A percentile compares a stretch with the other conserved stretches of the same genome.
These are phyloP conservation scores for Boechera divaricarpa DNA, from an alignment of 345 rosid species.

Conservation along the genomic window DNA sequence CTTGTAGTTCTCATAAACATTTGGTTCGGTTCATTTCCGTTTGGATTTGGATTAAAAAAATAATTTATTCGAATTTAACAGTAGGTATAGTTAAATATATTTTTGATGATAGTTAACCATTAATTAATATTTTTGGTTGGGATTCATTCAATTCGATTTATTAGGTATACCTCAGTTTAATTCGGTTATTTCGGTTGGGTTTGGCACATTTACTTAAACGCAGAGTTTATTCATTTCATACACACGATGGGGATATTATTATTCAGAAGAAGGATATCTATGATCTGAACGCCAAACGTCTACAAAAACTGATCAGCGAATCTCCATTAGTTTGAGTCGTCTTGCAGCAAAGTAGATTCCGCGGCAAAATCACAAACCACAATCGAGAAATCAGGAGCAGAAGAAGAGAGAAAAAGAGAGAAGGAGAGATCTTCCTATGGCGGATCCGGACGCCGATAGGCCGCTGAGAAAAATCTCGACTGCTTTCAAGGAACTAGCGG, in stretches of 20 bases:
- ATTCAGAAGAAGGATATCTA: constrained; percentile 25
- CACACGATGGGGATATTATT: neutral
- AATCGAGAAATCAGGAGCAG: constrained; percentile 10
- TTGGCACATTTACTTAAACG: neutral
- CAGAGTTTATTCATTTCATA: neutral
- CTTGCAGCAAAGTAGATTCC: constrained; percentile 40
- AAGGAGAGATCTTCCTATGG: constrained; percentile 45
- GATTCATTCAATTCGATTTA: too few relatives aligned
- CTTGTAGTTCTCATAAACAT: too few relatives aligned
- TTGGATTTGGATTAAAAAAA: too few relatives aligned
- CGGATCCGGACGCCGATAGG: constrained; percentile 50
- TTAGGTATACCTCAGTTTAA: neutral
- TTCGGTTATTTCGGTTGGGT: neutral
- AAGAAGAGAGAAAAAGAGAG: constrained; percentile 1
- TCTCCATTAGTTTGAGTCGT: constrained; percentile 12
- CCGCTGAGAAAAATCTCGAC: constrained; percentile 66
- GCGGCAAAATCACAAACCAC: constrained; percentile 37
- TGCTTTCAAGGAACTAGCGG: constrained; percentile 69
- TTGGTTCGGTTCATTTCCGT: too few relatives aligned
- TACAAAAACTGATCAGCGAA: constrained; percentile 28
- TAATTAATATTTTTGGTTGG: too few relatives aligned
- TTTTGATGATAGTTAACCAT: too few relatives aligned
- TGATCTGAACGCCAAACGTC: constrained; percentile 27
- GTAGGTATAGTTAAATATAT: too few relatives aligned
- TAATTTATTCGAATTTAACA: too few relatives aligned